A percentile compares a stretch with the other conserved stretches of the same genome.
Evolutionary conservation across 768 basidiomycete genomes (phyloP).

Genomic region (Suillus variegatus): DNA sequence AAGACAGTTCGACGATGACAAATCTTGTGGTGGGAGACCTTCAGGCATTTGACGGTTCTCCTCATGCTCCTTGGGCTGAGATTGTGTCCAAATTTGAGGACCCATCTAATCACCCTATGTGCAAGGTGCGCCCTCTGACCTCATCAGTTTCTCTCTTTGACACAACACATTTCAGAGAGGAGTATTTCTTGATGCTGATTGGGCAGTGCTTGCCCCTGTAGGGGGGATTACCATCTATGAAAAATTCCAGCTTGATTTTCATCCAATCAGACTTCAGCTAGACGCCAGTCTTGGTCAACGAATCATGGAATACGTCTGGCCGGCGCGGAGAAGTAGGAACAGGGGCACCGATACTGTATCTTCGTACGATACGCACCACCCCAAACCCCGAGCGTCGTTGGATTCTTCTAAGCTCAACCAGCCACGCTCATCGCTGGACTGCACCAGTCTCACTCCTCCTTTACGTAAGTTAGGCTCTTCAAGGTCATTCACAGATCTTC

Average conservation of each 20-base stretch:
- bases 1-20: conserved; percentile 85
- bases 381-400: conserved; percentile 45
- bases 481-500: conserved; percentile 71
- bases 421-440: conserved; percentile 35
- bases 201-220: conserved; percentile 86
- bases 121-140: conserved; percentile 51
- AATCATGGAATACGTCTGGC: conserved; percentile 91
- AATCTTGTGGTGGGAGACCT: conserved; percentile 74
- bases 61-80: conserved; percentile 83
- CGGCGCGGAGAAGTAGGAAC: conserved; percentile 48
- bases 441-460: conserved; percentile 37
- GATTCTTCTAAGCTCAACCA: conserved; percentile 47
- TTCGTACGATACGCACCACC: conserved; percentile 20
- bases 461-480: conserved; percentile 58
- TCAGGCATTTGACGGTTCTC: conserved; percentile 83
- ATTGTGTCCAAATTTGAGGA: conserved; percentile 81
- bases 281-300: conserved; percentile 79
- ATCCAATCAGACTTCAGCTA: conserved; percentile 85
- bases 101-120: conserved; percentile 65
- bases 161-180: conserved; percentile 47
- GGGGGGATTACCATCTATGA: conserved; percentile 92
- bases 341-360: conserved; percentile 8
- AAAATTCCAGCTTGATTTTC: conserved; percentile 75
- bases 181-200: conserved; percentile 74
- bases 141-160: conserved; percentile 5